A percentile compares a stretch with the other conserved stretches of the same genome.
These are phyloP conservation scores for Phialemoniopsis sp. DNA, from an alignment of 2,329 filamentous ascomycete species.

Conservation along the genomic window DNA sequence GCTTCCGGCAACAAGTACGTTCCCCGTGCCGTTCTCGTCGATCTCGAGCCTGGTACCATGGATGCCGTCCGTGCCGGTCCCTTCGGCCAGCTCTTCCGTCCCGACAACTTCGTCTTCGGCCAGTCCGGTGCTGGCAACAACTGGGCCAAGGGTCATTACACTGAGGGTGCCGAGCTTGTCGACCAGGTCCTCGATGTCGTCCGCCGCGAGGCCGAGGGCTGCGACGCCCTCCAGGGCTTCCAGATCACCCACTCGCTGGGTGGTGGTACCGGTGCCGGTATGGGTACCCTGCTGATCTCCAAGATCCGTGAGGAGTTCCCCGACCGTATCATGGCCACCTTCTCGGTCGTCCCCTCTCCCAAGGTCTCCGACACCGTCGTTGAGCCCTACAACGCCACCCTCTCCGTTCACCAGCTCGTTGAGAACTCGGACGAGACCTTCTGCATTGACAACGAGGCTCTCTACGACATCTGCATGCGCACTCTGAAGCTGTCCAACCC, in stretches of 20 bases:
- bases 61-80: conserved; percentile 97
- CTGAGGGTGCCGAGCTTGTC: conserved; percentile 97
- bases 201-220: conserved; percentile 96
- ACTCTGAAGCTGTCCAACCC: conserved; percentile 98
- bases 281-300: conserved; percentile 99
- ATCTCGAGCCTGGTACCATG: conserved; percentile 99
- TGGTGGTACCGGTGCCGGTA: conserved; percentile 99
- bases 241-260: conserved; percentile 99
- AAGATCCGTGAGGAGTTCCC: conserved; percentile 99
- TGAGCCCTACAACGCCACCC: conserved; percentile 99
- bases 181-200: conserved; percentile 98
- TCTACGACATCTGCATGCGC: conserved; percentile 99
- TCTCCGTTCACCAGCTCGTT: conserved; percentile 97
- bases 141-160: conserved; percentile 99
- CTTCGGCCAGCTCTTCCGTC: conserved; percentile 98
- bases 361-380: conserved; percentile 99
- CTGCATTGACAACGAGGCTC: conserved; percentile 99
- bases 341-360: conserved; percentile 96
- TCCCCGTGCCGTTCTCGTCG: conserved; percentile 97
- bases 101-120: conserved; percentile 99
- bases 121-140: conserved; percentile 99
- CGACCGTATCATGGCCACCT: conserved; percentile 99
- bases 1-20: conserved; percentile 98
- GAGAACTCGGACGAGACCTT: conserved; percentile 99
- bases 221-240: conserved; percentile 99